These are phyloP conservation scores for Phialophora tarda DNA, from an alignment of 2,329 filamentous ascomycete species.

Conservation along the genomic window DNA sequence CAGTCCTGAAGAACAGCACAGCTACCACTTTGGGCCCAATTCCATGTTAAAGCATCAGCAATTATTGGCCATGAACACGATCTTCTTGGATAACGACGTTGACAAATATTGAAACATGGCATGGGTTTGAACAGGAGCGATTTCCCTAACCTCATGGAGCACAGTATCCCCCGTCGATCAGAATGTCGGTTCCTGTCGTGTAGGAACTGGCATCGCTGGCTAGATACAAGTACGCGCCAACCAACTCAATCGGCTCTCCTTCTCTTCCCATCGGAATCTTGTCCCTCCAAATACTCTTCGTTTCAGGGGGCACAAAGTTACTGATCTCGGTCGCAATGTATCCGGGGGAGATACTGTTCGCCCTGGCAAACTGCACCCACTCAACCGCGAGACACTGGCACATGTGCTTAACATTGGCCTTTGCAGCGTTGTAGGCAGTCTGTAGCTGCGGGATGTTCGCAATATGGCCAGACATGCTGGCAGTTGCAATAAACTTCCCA, in stretches of 20 bases:
- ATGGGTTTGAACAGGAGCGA: not conserved
- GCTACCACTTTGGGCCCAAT: not conserved
- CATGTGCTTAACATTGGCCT: conserved; percentile 70
- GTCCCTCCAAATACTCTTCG: conserved; percentile 74
- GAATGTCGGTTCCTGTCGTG: conserved; percentile 75
- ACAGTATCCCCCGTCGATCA: conserved; percentile 77
- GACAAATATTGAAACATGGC: not conserved
- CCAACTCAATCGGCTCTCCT: conserved; percentile 74
- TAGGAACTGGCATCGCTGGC: conserved; percentile 83
- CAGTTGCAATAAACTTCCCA: conserved; percentile 78
- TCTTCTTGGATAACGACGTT: not conserved
- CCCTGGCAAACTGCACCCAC: conserved; percentile 71
- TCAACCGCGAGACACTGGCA: conserved; percentile 69
- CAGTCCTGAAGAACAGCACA: not conserved
- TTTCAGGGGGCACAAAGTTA: conserved; percentile 67
- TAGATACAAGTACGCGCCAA: conserved; percentile 81
- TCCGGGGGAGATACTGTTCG: conserved; percentile 70
- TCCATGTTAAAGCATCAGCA: not conserved
- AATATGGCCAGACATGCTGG: conserved; percentile 78
- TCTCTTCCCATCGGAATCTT: conserved; percentile 82
- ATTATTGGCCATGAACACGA: not conserved
- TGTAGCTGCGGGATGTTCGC: conserved; percentile 79
- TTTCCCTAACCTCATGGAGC: conserved; percentile 48
- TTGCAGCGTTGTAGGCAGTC: conserved; percentile 72
- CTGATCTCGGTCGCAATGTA: conserved; percentile 72